Evolutionary conservation across 75 land plant species (phyloP).

Genomic region (Isoetes taiwanensis): DNA sequence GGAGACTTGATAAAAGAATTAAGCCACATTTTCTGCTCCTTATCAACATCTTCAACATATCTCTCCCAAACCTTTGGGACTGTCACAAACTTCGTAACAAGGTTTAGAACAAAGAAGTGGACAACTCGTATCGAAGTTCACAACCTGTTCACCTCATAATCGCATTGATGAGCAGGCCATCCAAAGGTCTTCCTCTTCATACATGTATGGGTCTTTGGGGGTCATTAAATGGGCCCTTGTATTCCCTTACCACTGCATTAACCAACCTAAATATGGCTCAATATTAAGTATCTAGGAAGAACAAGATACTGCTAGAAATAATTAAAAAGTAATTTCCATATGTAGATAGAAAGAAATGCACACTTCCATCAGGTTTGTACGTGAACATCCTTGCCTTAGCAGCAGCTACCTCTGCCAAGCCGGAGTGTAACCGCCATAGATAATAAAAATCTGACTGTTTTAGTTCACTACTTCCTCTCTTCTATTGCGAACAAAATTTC

Average conservation of each 20-base stretch:
- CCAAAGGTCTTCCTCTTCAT: slow-evolving; percentile 93
- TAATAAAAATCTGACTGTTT: too few relatives aligned
- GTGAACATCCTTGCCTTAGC: slow-evolving; percentile 96
- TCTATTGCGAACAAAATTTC: too few relatives aligned
- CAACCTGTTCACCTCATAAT: slow-evolving; percentile 54
- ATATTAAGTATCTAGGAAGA: too few relatives aligned
- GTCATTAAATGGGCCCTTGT: slow-evolving; percentile 70
- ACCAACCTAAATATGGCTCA: background rate
- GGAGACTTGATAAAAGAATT: slow-evolving; percentile 79
- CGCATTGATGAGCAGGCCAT: slow-evolving; percentile 83
- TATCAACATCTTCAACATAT: slow-evolving; percentile 74
- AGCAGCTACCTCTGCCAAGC: slow-evolving; percentile 85
- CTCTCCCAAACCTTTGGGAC: slow-evolving; percentile 84
- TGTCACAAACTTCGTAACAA: too few relatives aligned
- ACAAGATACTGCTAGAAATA: too few relatives aligned
- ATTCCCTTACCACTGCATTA: slow-evolving; percentile 68
- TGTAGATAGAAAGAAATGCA: slow-evolving; percentile 2
- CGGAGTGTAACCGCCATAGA: slow-evolving; percentile 57
- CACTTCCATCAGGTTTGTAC: slow-evolving; percentile 97
- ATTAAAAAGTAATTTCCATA: too few relatives aligned
- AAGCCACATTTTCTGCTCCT: slow-evolving; percentile 91
- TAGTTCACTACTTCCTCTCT: too few relatives aligned
- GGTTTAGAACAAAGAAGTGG: too few relatives aligned
- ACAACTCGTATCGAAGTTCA: too few relatives aligned
- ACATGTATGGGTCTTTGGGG: slow-evolving; percentile 92